These are phyloP conservation scores for Volutella citrinella DNA, from an alignment of 2,329 filamentous ascomycete species.

Conservation along the genomic window DNA sequence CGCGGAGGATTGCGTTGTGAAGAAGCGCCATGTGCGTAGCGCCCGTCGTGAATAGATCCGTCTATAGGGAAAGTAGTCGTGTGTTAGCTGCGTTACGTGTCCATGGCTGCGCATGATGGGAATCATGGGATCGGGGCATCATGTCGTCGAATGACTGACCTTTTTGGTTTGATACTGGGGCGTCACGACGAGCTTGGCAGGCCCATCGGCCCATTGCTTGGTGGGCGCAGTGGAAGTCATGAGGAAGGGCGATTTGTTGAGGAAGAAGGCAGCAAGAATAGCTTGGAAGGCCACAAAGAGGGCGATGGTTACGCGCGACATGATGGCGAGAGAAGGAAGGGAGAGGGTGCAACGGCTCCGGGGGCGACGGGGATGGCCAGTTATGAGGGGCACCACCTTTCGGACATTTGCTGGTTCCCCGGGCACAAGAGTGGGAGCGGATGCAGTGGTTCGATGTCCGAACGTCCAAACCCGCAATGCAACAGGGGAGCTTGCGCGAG, in stretches of 20 bases:
- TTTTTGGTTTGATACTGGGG: conserved; percentile 51
- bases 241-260: conserved; percentile 34
- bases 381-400: too few species aligned
- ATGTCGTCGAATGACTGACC: conserved; percentile 28
- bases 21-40: conserved; percentile 61
- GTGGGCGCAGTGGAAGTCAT: conserved; percentile 29
- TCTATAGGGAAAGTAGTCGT: conserved; percentile 31
- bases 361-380: conserved; percentile 1
- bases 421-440: too few species aligned
- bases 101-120: too few species aligned
- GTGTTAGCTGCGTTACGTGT: not conserved
- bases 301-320: conserved; percentile 18
- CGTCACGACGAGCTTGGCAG: conserved; percentile 52
- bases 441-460: too few species aligned
- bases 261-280: conserved; percentile 29
- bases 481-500: too few species aligned
- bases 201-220: conserved; percentile 51
- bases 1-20: conserved; percentile 61
- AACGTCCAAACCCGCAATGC: too few species aligned
- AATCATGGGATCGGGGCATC: too few species aligned
- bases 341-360: not conserved
- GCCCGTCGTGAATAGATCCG: conserved; percentile 56
- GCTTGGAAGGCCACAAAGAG: conserved; percentile 27
- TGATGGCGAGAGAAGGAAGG: conserved; percentile 9
- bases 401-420: too few species aligned